phyloP scores from a whole-genome alignment of 2,329 filamentous ascomycete species.

The Hypoxylon sp. region DNA sequence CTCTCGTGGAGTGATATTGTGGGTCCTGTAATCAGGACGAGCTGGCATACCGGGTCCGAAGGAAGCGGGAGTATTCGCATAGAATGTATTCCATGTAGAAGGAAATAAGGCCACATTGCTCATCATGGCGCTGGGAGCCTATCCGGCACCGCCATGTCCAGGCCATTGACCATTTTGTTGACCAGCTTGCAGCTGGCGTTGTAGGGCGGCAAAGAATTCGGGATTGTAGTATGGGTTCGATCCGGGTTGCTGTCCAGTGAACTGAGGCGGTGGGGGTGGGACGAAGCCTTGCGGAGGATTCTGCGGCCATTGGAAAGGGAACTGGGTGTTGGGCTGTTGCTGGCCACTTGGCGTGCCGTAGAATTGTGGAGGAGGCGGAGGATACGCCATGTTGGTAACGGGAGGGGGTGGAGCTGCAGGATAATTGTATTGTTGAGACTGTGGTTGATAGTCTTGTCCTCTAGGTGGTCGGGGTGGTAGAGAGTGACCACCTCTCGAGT shows the following conservation, averaged over 20 bases:
- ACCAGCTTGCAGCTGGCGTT: conserved; percentile 56
- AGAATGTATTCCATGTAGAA: background rate
- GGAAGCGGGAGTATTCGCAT: background rate
- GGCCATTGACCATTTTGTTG: conserved; percentile 53
- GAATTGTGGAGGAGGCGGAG: conserved; percentile 46
- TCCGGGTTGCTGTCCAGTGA: conserved; percentile 53
- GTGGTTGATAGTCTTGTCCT: conserved; percentile 55
- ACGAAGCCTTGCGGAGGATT: conserved; percentile 51
- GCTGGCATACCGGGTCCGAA: background rate
- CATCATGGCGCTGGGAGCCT: conserved; percentile 24
- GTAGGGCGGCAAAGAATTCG: conserved; percentile 66
- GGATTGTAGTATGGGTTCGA: conserved; percentile 68
- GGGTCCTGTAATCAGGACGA: background rate
- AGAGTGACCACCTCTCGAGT: conserved; percentile 60
- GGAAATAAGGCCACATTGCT: background rate
- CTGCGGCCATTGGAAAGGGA: conserved; percentile 62
- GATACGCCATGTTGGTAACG: conserved; percentile 53
- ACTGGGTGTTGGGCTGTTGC: conserved; percentile 56
- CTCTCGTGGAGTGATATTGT: background rate
- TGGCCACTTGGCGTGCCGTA: conserved; percentile 57
- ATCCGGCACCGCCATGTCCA: conserved; percentile 47
- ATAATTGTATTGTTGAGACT: conserved; percentile 51
- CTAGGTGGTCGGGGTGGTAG: conserved; percentile 53
- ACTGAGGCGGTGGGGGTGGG: conserved; percentile 59
- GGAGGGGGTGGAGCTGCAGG: conserved; percentile 50